A percentile compares a stretch with the other conserved stretches of the same genome.
Conservation (phyloP, 2,329 filamentous ascomycete species). For the Beauveria medogensis region DNA sequence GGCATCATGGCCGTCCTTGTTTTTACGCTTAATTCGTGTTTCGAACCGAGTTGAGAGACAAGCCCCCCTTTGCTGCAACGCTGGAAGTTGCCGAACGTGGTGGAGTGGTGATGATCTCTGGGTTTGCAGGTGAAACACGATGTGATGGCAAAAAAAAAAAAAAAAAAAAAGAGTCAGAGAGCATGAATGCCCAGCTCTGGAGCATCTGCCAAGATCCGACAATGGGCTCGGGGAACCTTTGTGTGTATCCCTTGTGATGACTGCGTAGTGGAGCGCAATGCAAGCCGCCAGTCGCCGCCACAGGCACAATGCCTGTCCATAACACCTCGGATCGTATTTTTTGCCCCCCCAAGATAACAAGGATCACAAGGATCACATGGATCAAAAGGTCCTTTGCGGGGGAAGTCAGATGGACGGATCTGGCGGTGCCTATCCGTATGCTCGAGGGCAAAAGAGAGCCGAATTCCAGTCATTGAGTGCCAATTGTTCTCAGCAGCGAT, state of each 20-base stretch:
- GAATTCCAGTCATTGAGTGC: too few species aligned
- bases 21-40: conserved; percentile 2
- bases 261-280: neutral
- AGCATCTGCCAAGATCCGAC: neutral
- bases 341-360: neutral
- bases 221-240: neutral
- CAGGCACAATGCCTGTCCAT: neutral
- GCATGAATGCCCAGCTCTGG: too few species aligned
- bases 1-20: neutral
- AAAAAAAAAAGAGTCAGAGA: neutral
- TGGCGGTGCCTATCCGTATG: too few species aligned
- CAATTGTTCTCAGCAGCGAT: too few species aligned
- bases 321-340: neutral
- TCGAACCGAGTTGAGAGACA: neutral
- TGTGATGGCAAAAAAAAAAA: neutral
- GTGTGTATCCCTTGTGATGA: neutral
- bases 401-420: too few species aligned
- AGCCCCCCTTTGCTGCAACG: neutral
- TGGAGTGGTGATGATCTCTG: neutral
- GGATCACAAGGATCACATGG: neutral
- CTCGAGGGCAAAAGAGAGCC: too few species aligned
- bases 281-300: neutral
- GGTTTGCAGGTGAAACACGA: neutral
- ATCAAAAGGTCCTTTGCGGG: neutral
- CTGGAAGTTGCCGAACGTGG: neutral